These are phyloP conservation scores for Fusarium secorum DNA, from an alignment of 2,329 filamentous ascomycete genomes.

Conservation along the genomic window DNA sequence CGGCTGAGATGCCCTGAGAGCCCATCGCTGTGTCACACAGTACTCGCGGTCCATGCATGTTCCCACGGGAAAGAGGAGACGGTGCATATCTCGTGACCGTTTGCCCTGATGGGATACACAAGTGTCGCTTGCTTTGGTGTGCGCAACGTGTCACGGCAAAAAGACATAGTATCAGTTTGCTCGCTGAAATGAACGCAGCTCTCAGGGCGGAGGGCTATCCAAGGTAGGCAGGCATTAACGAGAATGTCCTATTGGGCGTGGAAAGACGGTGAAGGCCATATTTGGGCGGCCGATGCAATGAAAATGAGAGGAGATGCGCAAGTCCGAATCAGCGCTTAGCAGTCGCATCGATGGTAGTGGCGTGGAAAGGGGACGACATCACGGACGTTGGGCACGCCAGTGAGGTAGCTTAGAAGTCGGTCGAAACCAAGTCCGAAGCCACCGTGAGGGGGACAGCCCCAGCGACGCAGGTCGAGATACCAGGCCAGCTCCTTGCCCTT, in stretches of 20 bases:
- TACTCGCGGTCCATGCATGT: conserved; percentile 12
- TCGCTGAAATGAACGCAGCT: conserved; percentile 14
- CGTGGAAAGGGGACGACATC: conserved; percentile 89
- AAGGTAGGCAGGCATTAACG: conserved; percentile 44
- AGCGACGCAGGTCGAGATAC: conserved; percentile 88
- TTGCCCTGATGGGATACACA: conserved; percentile 20
- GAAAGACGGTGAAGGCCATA: conserved; percentile 5
- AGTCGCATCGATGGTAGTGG: conserved; percentile 70
- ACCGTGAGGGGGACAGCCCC: conserved; percentile 90
- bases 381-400: conserved; percentile 81
- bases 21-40: conserved; percentile 20
- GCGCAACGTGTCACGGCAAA: conserved; percentile 35
- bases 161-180: conserved; percentile 36
- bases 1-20: background rate
- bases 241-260: conserved; percentile 12
- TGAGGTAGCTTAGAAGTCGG: conserved; percentile 82
- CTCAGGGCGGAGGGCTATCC: conserved; percentile 23
- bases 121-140: conserved; percentile 36
- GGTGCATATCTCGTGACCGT: conserved; percentile 10
- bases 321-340: conserved; percentile 46
- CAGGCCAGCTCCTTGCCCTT: conserved; percentile 66
- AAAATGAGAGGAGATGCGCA: background rate
- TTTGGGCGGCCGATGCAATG: background rate
- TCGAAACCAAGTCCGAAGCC: conserved; percentile 93
- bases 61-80: conserved; percentile 5